Evolutionary conservation across 2,329 filamentous ascomycete species (phyloP).

Genomic region (Tolypocladium amazonense): DNA sequence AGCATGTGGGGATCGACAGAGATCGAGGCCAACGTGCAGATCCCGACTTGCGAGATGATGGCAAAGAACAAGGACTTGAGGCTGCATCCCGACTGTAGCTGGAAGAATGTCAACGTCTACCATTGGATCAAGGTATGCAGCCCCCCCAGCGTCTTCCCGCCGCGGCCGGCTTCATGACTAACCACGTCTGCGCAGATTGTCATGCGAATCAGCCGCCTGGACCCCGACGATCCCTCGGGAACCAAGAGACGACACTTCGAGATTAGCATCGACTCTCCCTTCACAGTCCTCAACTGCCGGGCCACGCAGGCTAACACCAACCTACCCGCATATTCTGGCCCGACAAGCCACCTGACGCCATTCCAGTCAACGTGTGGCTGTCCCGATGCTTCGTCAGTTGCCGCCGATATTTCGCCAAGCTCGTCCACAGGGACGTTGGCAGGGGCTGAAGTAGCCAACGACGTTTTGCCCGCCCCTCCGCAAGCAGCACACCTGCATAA

Average conservation of each 20-base stretch:
- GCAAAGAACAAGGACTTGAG: constrained; percentile 55
- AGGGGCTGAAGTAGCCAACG: constrained; percentile 22
- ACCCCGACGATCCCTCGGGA: constrained; percentile 60
- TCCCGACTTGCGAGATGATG: constrained; percentile 83
- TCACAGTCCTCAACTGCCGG: constrained; percentile 85
- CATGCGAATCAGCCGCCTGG: constrained; percentile 78
- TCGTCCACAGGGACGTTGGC: constrained; percentile 44
- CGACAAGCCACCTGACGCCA: constrained; percentile 36
- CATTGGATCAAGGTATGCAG: constrained; percentile 82
- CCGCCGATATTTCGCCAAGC: constrained; percentile 56
- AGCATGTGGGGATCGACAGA: constrained; percentile 77
- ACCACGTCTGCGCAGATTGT: constrained; percentile 52
- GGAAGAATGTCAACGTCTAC: constrained; percentile 86
- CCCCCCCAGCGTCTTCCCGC: background rate
- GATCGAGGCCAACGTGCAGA: constrained; percentile 87
- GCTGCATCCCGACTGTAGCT: constrained; percentile 84
- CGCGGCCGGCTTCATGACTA: background rate
- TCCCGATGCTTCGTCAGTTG: constrained; percentile 36
- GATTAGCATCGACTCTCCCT: constrained; percentile 91
- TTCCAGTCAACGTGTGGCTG: constrained; percentile 42
- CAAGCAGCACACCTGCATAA: constrained; percentile 44
- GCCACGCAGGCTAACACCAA: constrained; percentile 86
- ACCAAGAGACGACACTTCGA: constrained; percentile 81
- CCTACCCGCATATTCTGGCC: constrained; percentile 62
- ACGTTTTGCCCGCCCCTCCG: constrained; percentile 35